Evolutionary conservation across 305 asterid species (phyloP), one percentile per base, ranked within the genome.

Genomic region (Salvia sclarea): DNA sequence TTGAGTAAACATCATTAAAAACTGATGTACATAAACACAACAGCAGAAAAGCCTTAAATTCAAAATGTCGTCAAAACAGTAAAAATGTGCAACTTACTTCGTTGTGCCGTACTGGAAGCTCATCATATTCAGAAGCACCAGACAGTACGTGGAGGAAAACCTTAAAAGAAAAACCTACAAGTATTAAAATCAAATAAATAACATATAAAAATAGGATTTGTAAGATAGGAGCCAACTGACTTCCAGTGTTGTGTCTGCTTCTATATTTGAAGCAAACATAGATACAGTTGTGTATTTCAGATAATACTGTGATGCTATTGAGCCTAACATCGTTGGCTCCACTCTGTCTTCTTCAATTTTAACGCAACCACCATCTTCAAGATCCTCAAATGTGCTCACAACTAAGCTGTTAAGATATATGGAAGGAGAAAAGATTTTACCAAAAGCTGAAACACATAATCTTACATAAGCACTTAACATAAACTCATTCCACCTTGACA

Each of bases 41-140:
- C 61, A 31, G 21, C 18, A 17, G 52, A 53, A 9, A 65, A 31
- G 69, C 22, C 14, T 61, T 48, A 37, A 65, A 47, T 64, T 16
- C 62, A 59, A 59, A 56, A 69, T 56, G 66, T 40, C 16, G 70
- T 35, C 43, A 16, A 38, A 75, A 13, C 17, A 45, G 24, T 33
- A 53, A 72, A 66, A 22, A 44, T 41, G 40, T 17, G 0, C 25
- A 69, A 77, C 79, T 82, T 86, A 94, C 99, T 88, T 94, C 99
- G 80, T 94, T 94, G 85, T 94, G 99, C 53, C 99, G 89, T 75
- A 94, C 96, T 6, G 99, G 99, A 73, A 94, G 98, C 81, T 94
- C 99, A 81, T 94, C 97, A 68, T 94, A 94, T 83, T 94, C 99
- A 72, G 98, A 89, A 81, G 99, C 96, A 74, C 92, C 95, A 75